phyloP scores from a whole-genome alignment of 2,329 filamentous ascomycete genomes.

The Calonectria hongkongensis region DNA sequence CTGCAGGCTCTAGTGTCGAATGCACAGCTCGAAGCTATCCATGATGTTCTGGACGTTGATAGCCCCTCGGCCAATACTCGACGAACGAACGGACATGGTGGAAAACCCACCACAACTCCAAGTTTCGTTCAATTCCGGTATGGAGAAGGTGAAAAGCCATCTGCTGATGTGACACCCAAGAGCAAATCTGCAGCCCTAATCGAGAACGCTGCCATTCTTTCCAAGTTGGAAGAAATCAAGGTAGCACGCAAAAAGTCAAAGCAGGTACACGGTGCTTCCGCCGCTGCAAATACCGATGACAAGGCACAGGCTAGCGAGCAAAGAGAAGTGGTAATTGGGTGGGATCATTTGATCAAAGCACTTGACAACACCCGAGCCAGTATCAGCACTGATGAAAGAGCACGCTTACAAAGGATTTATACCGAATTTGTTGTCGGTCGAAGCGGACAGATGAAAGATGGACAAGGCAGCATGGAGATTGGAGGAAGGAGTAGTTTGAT shows the following conservation, averaged over 20 bases:
- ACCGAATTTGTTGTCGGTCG: constrained; percentile 93
- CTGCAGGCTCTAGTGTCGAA: constrained; percentile 97
- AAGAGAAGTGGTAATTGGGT: constrained; percentile 86
- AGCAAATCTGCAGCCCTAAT: constrained; percentile 76
- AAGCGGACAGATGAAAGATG: constrained; percentile 96
- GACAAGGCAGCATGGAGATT: constrained; percentile 93
- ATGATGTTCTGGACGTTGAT: constrained; percentile 84
- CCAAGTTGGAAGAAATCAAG: constrained; percentile 89
- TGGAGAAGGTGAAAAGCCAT: constrained; percentile 73
- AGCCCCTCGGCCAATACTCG: constrained; percentile 64
- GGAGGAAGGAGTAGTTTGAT: constrained; percentile 95
- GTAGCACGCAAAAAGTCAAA: constrained; percentile 74
- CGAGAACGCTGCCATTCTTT: constrained; percentile 85
- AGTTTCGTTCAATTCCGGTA: constrained; percentile 91
- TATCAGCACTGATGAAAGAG: constrained; percentile 86
- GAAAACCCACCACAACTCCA: constrained; percentile 58
- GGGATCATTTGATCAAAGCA: constrained; percentile 88
- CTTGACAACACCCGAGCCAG: constrained; percentile 86
- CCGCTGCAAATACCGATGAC: constrained; percentile 46
- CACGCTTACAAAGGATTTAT: constrained; percentile 87
- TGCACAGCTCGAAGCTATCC: constrained; percentile 96
- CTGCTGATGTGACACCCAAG: constrained; percentile 65
- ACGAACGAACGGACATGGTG: constrained; percentile 59
- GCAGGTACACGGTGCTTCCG: constrained; percentile 56
- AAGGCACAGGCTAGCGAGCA: constrained; percentile 61